Conservation (phyloP, 805 yeast species). For the Sugiyamaella chiloensis region DNA sequence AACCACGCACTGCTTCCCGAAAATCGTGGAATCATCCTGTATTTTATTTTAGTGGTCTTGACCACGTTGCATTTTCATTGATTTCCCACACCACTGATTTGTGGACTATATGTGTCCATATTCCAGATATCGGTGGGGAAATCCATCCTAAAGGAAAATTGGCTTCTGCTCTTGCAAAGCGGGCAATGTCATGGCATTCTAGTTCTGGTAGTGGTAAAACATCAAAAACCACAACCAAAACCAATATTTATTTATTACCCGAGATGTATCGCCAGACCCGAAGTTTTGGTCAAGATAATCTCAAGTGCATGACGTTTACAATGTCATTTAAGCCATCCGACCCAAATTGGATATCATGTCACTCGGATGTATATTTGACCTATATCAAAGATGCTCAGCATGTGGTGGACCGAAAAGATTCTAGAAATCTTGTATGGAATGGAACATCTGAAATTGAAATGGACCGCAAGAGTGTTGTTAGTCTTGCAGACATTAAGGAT, state of each 20-base stretch:
- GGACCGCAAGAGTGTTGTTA: not conserved
- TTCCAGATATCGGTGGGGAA: slow-evolving; percentile 13
- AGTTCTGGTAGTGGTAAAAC: no score
- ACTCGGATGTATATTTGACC: slow-evolving; percentile 1
- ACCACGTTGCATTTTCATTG: slow-evolving; percentile 18
- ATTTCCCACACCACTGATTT: not conserved
- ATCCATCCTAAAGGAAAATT: not conserved
- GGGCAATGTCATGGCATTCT: not conserved
- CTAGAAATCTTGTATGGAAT: not conserved
- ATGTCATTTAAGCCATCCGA: slow-evolving; percentile 13
- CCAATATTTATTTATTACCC: not conserved
- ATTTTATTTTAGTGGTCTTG: not conserved
- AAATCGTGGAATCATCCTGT: not conserved
- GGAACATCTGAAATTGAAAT: no score
- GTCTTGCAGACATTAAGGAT: not conserved
- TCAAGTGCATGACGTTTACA: slow-evolving; percentile 15
- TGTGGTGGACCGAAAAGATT: not conserved
- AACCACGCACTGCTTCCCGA: not conserved
- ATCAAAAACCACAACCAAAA: not conserved
- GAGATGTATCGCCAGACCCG: not conserved
- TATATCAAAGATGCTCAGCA: not conserved
- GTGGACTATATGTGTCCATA: slow-evolving; percentile 15
- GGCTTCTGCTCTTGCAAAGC: not conserved
- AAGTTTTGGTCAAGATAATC: not conserved
- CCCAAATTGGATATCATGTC: slow-evolving; percentile 1